Percentiles rank a stretch among this genome's conserved stretches.
These are phyloP conservation scores for Sphagnum fallax DNA, from an alignment of 228 moss, liverwort and hornwort species.

Conservation along the genomic window DNA sequence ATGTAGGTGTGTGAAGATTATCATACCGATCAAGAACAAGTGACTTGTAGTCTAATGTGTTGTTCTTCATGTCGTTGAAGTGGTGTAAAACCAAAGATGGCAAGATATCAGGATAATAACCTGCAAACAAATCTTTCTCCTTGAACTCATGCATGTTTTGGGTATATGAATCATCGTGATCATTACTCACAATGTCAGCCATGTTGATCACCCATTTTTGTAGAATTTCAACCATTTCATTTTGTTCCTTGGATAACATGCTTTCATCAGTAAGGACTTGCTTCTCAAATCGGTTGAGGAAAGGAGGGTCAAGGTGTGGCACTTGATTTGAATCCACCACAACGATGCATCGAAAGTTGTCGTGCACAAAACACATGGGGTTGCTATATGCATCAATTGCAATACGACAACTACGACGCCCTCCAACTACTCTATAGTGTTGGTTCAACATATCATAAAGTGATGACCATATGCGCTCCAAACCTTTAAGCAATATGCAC, in stretches of 20 bases:
- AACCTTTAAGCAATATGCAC: constrained; percentile 47
- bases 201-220: constrained; percentile 36
- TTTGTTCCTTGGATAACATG: constrained; percentile 28
- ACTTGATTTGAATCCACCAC: constrained; percentile 50
- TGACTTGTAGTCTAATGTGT: constrained; percentile 19
- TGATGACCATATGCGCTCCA: constrained; percentile 58
- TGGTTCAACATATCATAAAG: constrained; percentile 66
- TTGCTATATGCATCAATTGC: constrained; percentile 61
- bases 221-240: constrained; percentile 26
- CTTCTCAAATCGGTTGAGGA: constrained; percentile 65
- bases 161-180: not conserved
- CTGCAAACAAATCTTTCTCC: constrained; percentile 42
- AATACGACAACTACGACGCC: constrained; percentile 51
- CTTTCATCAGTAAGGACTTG: constrained; percentile 53
- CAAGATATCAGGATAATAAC: constrained; percentile 47
- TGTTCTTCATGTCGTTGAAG: constrained; percentile 20
- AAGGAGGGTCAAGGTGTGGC: constrained; percentile 43
- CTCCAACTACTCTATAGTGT: constrained; percentile 52
- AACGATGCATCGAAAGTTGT: constrained; percentile 58
- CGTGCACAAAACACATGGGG: constrained; percentile 60
- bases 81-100: constrained; percentile 51
- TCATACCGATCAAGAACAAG: constrained; percentile 29
- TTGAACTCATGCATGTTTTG: not conserved
- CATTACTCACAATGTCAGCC: constrained; percentile 17
- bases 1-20: too few species aligned